phyloP scores from a whole-genome alignment of 345 rosid species.

The Eutrema heterophyllum region DNA sequence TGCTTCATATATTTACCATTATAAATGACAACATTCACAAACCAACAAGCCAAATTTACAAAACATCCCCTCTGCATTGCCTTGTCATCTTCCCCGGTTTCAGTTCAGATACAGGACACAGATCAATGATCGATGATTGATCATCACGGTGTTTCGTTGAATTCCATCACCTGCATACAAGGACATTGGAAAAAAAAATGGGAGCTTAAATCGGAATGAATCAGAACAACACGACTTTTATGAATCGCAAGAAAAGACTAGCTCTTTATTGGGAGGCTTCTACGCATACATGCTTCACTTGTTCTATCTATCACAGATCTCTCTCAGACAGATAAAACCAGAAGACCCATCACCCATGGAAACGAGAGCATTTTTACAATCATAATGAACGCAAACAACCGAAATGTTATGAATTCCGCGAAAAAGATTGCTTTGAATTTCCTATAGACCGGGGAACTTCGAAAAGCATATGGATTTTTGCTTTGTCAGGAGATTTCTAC shows the following conservation, averaged over 20 bases:
- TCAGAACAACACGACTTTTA: not conserved
- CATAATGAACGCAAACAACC: not conserved
- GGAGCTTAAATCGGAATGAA: not conserved
- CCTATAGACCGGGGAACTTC: not conserved
- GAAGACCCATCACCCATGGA: constrained; percentile 5
- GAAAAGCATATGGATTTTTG: not conserved
- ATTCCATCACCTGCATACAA: constrained; percentile 35
- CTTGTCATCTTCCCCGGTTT: constrained; percentile 27
- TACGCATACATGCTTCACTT: not conserved
- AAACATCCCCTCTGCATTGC: constrained; percentile 5
- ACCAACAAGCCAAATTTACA: constrained; percentile 26
- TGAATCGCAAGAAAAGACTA: not conserved
- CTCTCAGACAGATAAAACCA: not conserved
- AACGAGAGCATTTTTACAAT: not conserved
- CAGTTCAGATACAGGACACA: constrained; percentile 10
- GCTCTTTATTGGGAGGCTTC: too few relatives aligned
- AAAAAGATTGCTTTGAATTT: not conserved
- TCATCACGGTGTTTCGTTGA: constrained; percentile 31
- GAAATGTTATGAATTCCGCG: not conserved
- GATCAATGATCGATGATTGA: not conserved
- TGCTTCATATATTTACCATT: constrained; percentile 32
- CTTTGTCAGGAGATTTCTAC: not conserved
- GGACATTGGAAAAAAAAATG: not conserved
- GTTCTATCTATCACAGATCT: constrained; percentile 1
- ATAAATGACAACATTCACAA: constrained; percentile 26